Conservation (phyloP, 73 alveolate species). For the Blepharisma stoltei region DNA sequence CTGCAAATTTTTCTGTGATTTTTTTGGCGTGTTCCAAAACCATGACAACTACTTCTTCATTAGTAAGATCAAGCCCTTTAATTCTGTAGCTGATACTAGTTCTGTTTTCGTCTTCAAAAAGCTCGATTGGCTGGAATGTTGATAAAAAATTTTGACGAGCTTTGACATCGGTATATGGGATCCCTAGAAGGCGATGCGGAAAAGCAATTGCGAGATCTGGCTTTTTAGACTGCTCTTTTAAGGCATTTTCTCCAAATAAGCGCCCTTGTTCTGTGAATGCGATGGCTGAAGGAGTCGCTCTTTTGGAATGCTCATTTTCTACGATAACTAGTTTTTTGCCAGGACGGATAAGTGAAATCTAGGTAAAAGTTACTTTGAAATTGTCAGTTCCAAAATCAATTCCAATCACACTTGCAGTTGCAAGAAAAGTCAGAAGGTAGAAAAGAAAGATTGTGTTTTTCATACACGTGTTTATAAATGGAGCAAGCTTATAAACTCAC, state of each 20-base stretch:
- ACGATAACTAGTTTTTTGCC: slow-evolving; percentile 91
- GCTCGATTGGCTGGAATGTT: not conserved
- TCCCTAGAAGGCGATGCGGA: not conserved
- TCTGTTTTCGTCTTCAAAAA: not conserved
- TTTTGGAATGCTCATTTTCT: slow-evolving; percentile 82
- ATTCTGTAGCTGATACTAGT: not conserved
- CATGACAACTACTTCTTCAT: slow-evolving; percentile 74
- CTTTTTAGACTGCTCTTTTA: not conserved
- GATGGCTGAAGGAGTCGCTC: slow-evolving; percentile 65
- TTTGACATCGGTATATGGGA: not conserved
- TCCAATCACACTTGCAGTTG: slow-evolving; percentile 66
- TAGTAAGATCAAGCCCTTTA: slow-evolving; percentile 9
- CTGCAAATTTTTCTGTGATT: slow-evolving; percentile 56
- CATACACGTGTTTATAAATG: slow-evolving; percentile 5
- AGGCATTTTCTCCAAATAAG: slow-evolving; percentile 14
- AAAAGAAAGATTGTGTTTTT: not conserved
- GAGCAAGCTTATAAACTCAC: not conserved
- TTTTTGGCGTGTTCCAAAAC: slow-evolving; percentile 47
- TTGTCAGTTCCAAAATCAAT: slow-evolving; percentile 89
- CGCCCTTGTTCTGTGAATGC: not conserved
- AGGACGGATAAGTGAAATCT: slow-evolving; percentile 72
- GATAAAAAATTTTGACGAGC: not conserved
- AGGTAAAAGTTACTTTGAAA: slow-evolving; percentile 69
- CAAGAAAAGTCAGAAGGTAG: not conserved
- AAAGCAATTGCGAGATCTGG: slow-evolving; percentile 6